Evolutionary conservation across 2,329 filamentous ascomycete species (phyloP), one percentile per base, ranked within the genome.

Genomic region (Myriosclerotinia duriaeana): DNA sequence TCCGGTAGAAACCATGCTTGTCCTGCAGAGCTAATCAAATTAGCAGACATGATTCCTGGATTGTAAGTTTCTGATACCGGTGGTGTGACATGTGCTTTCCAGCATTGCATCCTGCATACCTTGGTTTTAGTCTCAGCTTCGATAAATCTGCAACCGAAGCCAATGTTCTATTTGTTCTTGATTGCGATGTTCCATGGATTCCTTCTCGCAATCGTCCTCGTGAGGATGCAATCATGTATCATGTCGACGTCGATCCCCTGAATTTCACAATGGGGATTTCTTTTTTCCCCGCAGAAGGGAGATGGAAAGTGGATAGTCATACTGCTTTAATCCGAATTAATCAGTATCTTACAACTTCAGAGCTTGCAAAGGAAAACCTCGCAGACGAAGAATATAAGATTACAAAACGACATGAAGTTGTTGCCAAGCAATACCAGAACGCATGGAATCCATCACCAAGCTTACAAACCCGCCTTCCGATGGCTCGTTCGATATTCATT

Each of bases 171-270:
- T 72, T 97, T 0, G 87, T 96, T 2, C 74, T 96, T 14, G 90
- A 96, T 77, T 94, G 92, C 70, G 93, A 97, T 74, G 91, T 96
- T 0, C 93, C 92, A 0, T 97, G 92, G 92, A 92, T 97, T 65
- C 91, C 0, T 85, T 87, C 11, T 85, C 84, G 76, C 80, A 80
- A 71, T 85, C 86, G 0, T 74, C 75, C 1, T 74, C 78, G 1
- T 17, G 34, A 62, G 14, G 80, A 82, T 34, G 83, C 83, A 38
- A 80, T 78, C 66, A 78, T 88, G 67, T 87, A 85, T 77, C 86
- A 88, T 72, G 80, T 89, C 52, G 86, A 88, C 69, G 79, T 86
- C 53, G 86, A 89, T 69, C 85, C 86, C 0, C 77, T 88, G 34
- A 89, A 89, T 79, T 85, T 89, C 69, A 82, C 85, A 69, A 91